A percentile compares a stretch with the other conserved stretches of the same genome.
Conservation (phyloP, 2,329 filamentous ascomycete species). For the Sarocladium oryzae region DNA sequence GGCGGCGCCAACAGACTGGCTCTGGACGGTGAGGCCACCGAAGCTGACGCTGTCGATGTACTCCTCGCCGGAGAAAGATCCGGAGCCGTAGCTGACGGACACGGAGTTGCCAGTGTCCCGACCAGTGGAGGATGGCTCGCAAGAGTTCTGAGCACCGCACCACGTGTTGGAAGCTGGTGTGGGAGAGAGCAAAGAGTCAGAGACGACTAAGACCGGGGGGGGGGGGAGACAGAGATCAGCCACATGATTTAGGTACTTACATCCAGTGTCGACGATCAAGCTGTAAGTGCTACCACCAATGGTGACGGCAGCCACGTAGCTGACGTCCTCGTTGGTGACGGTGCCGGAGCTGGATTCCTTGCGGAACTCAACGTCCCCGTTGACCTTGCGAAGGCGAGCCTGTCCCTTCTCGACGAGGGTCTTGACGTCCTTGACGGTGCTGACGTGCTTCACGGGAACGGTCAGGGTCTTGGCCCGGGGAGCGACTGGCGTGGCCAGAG, state of each 20-base stretch:
- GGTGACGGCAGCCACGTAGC: slow-evolving; percentile 19
- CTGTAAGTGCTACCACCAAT: slow-evolving; percentile 19
- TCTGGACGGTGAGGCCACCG: slow-evolving; percentile 32
- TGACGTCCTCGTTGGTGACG: slow-evolving; percentile 20
- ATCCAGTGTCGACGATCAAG: slow-evolving; percentile 24
- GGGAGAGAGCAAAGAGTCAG: not conserved
- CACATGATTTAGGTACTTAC: slow-evolving; percentile 11
- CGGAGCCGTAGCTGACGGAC: slow-evolving; percentile 38
- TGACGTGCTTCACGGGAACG: slow-evolving; percentile 18
- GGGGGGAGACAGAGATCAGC: not conserved
- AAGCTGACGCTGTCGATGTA: slow-evolving; percentile 37
- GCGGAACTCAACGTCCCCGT: slow-evolving; percentile 12
- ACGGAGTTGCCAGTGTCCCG: slow-evolving; percentile 30
- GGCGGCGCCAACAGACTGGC: slow-evolving; percentile 39
- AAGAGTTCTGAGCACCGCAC: slow-evolving; percentile 19
- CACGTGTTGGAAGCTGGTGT: slow-evolving; percentile 18
- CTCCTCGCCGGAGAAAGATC: slow-evolving; percentile 36
- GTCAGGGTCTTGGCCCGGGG: slow-evolving; percentile 14
- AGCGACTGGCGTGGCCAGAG: slow-evolving; percentile 19
- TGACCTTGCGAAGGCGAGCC: slow-evolving; percentile 18
- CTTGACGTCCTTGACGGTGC: slow-evolving; percentile 18
- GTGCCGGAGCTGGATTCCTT: slow-evolving; percentile 16
- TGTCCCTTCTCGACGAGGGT: slow-evolving; percentile 18
- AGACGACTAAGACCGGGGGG: too few relatives aligned
- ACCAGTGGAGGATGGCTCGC: slow-evolving; percentile 24